A percentile compares a stretch with the other conserved stretches of the same genome.
These are phyloP conservation scores for Sequoiadendron giganteum DNA, from an alignment of 75 land plant species.

Conservation along the genomic window DNA sequence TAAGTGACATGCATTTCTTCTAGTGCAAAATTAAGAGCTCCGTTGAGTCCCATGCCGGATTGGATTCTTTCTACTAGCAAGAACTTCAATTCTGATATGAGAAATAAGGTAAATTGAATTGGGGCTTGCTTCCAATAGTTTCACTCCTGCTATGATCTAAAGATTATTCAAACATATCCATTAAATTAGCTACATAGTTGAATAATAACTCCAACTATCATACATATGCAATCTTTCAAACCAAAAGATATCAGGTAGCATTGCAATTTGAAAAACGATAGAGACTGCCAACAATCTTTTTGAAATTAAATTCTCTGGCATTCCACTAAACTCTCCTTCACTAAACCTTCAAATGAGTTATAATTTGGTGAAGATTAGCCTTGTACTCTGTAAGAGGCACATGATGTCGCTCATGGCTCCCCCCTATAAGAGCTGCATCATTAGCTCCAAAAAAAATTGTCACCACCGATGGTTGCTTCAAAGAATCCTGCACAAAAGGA, in stretches of 20 bases:
- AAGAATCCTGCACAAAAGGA: conserved; percentile 20
- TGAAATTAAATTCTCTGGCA: neutral
- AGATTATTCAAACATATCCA: too few species aligned
- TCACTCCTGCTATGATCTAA: too few species aligned
- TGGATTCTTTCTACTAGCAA: too few species aligned
- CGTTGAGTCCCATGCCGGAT: too few species aligned
- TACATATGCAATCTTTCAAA: neutral
- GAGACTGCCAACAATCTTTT: neutral
- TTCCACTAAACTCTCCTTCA: neutral
- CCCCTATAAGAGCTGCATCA: conserved; percentile 77
- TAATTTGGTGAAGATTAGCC: conserved; percentile 61
- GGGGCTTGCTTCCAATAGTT: too few species aligned
- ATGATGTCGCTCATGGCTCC: conserved; percentile 60
- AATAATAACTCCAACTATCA: neutral
- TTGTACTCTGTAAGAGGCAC: conserved; percentile 78
- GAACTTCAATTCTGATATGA: too few species aligned
- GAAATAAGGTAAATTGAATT: too few species aligned
- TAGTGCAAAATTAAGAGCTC: too few species aligned
- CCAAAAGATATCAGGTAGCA: neutral
- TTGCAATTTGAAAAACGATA: neutral
- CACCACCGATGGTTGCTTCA: conserved; percentile 36
- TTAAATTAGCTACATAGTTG: too few species aligned
- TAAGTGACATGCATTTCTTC: too few species aligned
- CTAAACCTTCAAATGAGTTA: conserved; percentile 72
- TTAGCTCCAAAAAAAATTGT: conserved; percentile 92